Evolutionary conservation across 1,284 basidiomycete genomes (phyloP).

Genomic region (Pulveroboletus sp.): DNA sequence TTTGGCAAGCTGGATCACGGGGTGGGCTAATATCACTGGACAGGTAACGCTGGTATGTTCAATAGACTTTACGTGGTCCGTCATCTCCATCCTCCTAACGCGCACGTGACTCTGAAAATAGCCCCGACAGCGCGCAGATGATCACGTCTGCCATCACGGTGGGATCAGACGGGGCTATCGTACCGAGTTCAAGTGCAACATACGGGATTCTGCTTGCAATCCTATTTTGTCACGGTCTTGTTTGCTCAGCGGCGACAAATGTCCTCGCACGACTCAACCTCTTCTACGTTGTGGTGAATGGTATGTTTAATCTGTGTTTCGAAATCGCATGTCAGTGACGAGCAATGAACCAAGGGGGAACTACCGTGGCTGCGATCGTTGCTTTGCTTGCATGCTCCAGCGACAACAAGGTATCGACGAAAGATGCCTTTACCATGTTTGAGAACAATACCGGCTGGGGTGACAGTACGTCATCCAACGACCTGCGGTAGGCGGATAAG

Average conservation of each 20-base stretch:
- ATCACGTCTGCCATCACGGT: conserved; percentile 71
- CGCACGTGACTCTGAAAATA: conserved; percentile 9
- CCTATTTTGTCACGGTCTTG: conserved; percentile 60
- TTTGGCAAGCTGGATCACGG: conserved; percentile 74
- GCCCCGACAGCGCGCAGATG: conserved; percentile 59
- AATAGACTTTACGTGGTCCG: conserved; percentile 70
- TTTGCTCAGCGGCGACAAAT: conserved; percentile 70
- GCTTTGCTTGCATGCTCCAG: conserved; percentile 58
- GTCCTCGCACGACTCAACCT: conserved; percentile 68
- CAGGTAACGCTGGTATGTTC: conserved; percentile 67
- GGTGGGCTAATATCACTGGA: conserved; percentile 63
- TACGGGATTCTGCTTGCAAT: conserved; percentile 67
- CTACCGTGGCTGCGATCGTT: conserved; percentile 60
- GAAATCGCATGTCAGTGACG: not conserved
- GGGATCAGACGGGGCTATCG: conserved; percentile 51
- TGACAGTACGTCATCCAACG: conserved; percentile 43
- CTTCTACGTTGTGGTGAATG: conserved; percentile 64
- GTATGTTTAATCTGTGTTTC: conserved; percentile 37
- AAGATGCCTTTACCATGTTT: conserved; percentile 65
- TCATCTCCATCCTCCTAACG: not conserved
- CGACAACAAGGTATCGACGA: conserved; percentile 58
- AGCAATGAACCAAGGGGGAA: conserved; percentile 47
- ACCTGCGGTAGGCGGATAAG: not conserved
- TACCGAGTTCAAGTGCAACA: conserved; percentile 60
- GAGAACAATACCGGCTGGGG: conserved; percentile 74